Base-by-base conservation (phyloP, 2,329 filamentous ascomycete species). In the Aspergillus brasiliensis region DNA sequence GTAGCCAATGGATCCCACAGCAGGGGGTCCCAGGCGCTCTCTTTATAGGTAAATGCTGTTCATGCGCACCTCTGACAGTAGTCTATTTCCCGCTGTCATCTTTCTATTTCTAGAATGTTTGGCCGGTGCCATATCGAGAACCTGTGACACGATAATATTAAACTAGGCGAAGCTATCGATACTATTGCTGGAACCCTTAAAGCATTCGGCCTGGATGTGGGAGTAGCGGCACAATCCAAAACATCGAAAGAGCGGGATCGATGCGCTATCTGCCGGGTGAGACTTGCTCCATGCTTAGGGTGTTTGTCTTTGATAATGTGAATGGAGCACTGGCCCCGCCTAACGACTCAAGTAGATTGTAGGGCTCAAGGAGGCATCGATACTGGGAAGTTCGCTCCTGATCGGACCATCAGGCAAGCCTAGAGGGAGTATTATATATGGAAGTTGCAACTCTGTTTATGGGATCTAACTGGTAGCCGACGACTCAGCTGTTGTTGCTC, bases 221-320 rank as follows among this genome's bases (percentile, higher is more conserved):
- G 17, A 17, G n/a, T 49, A 49, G 46, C 27, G 46, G 46, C 46
- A 31, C 25, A 31, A 49, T 49, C n/a, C 15, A 49, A 49, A 49
- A 49, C 46, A 49, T 49, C 25, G n/a, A 28, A 49, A 15, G 25
- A 17, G 46, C 46, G 46, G 46, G 46, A 49, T 49, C 46, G 46
- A 49, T 49, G 46, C 46, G 46, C 46, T 49, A 49, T 49, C 25
- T 27, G 25, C 46, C 46, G n/a, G 46, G 31, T 27, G 46, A 28
- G 23, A 28, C 25, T 28, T 49, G 46, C 46, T 49, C 46, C 46
- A 49, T 17, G 46, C 23, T 27, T 49, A 49, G 46, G 25, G 25
- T 6, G 46, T 49, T 49, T 49, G 46, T 11, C 37, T 53, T 38
- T 25, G 51, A 53, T 27, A 21, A 53, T 53, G 25, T 25, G 34